Conservation (phyloP, 2,329 filamentous ascomycete genomes). For the Scedosporium boydii region DNA sequence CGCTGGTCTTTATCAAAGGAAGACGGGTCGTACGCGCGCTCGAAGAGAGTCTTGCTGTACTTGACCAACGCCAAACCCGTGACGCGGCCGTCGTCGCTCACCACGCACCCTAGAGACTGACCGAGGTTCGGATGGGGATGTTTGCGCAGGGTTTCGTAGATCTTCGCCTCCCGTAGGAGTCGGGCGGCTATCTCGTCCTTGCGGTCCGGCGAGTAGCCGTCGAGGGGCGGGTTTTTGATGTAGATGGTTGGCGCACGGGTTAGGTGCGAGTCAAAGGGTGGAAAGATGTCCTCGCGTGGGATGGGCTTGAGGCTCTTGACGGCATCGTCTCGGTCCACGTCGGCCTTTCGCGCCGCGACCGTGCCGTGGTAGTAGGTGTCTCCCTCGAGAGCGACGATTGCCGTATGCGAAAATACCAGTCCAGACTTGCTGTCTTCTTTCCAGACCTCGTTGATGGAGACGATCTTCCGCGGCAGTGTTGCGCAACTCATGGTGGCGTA, state of each 20-base stretch:
- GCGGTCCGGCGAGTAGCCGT: background rate
- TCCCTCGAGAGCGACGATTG: no score
- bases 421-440: no score
- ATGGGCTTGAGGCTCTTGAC: background rate
- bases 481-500: no score
- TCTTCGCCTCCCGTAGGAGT: slow-evolving; percentile 11
- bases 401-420: no score
- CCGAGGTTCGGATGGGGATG: slow-evolving; percentile 19
- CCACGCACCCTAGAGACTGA: slow-evolving; percentile 17
- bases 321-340: no score
- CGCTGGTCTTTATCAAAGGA: background rate
- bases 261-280: background rate
- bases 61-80: slow-evolving; percentile 15
- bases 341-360: no score
- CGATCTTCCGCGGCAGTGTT: no score
- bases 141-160: slow-evolving; percentile 10
- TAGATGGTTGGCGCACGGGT: background rate
- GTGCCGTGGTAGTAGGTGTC: no score
- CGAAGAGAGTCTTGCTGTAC: slow-evolving; percentile 9
- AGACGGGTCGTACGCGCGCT: slow-evolving; percentile 8
- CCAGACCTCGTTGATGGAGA: no score
- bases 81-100: slow-evolving; percentile 13
- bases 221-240: background rate
- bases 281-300: background rate
- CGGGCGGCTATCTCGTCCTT: slow-evolving; percentile 3